Percentiles rank a stretch among this genome's conserved stretches.
These are phyloP conservation scores for Didymella exigua DNA, from an alignment of 2,329 filamentous ascomycete genomes.

Conservation along the genomic window DNA sequence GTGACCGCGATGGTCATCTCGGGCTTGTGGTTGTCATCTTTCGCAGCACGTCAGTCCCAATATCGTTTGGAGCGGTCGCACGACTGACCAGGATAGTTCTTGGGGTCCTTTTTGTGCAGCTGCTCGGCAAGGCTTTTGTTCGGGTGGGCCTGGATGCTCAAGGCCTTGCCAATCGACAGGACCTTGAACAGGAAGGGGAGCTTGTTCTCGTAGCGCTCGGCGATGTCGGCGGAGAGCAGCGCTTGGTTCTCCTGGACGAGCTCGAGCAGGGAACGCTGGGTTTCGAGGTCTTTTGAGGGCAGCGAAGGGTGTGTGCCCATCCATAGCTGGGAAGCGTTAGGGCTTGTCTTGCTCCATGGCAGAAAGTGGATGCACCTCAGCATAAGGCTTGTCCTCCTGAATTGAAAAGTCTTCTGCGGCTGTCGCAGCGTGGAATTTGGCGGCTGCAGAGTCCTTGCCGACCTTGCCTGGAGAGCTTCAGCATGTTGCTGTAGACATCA, in stretches of 20 bases:
- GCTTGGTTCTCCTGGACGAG: slow-evolving; percentile 85
- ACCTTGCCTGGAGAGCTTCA: slow-evolving; percentile 70
- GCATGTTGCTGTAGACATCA: slow-evolving; percentile 27
- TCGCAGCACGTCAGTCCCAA: slow-evolving; percentile 17
- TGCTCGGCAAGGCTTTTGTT: slow-evolving; percentile 93
- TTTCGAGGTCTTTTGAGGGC: slow-evolving; percentile 85
- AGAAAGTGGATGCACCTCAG: slow-evolving; percentile 67
- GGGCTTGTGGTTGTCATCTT: slow-evolving; percentile 95
- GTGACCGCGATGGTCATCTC: slow-evolving; percentile 99
- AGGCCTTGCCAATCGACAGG: slow-evolving; percentile 90
- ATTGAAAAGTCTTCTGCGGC: slow-evolving; percentile 76
- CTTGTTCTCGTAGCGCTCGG: slow-evolving; percentile 76
- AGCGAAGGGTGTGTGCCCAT: slow-evolving; percentile 98
- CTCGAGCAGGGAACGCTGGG: slow-evolving; percentile 84
- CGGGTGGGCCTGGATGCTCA: slow-evolving; percentile 96
- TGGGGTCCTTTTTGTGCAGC: slow-evolving; percentile 82
- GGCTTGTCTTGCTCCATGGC: background rate
- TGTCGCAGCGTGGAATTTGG: slow-evolving; percentile 86
- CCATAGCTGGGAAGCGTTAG: slow-evolving; percentile 72
- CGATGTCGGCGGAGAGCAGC: slow-evolving; percentile 75
- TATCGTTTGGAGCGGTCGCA: background rate
- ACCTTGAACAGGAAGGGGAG: slow-evolving; percentile 98
- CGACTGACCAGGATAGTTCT: slow-evolving; percentile 78
- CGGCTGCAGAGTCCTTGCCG: slow-evolving; percentile 83
- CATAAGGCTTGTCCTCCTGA: slow-evolving; percentile 87